Base-by-base conservation (phyloP, 805 yeast genomes). In the Sugiyamaella floridensis region DNA sequence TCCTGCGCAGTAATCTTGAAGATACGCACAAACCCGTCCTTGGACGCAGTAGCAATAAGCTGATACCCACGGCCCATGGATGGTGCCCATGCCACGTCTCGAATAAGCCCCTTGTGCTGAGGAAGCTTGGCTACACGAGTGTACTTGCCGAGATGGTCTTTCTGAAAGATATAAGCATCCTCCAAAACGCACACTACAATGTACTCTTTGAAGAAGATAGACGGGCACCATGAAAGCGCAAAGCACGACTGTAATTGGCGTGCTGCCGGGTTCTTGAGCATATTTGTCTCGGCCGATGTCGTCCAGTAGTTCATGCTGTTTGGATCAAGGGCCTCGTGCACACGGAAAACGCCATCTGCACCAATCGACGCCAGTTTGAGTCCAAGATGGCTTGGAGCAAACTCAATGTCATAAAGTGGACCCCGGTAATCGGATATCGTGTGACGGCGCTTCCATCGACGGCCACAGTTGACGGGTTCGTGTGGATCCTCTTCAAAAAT, bases 51-150 rank as follows among this genome's bases (percentile, higher is more conserved):
- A 0, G 99, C 98, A 43, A 93, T 75, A 47, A 90, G 72, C 61
- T 92, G 96, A 66, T 81, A 87, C 57, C 84, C 81, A 59, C 96
- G 75, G 1, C 98, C 98, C 85, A 90, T 87, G 0, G 95, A 81
- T 2, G 98, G 97, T 0, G 98, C 98, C 99, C 99, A 92, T 29
- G 90, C 77, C 4, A 90, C 88, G 15, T 89, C 85, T 62, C 98
- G 75, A 34, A 92, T 88, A 42, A 92, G 75, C 1, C 96, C 96
- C 50, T 79, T 77, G 65, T 90, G 97, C 41, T 89, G 97, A 1
- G 89, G 86, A 20, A 92, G 72, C 55, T 79, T 80, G 34, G 85
- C 81, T 0, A 81, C 81, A 26, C 58, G 50, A 15, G 50, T 53
- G 52, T 59, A 68, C 47, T 63, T 82, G 32, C 80, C 82, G 28